phyloP scores from a whole-genome alignment of 306 rosid species.

The Lathyrus tuberosus region DNA sequence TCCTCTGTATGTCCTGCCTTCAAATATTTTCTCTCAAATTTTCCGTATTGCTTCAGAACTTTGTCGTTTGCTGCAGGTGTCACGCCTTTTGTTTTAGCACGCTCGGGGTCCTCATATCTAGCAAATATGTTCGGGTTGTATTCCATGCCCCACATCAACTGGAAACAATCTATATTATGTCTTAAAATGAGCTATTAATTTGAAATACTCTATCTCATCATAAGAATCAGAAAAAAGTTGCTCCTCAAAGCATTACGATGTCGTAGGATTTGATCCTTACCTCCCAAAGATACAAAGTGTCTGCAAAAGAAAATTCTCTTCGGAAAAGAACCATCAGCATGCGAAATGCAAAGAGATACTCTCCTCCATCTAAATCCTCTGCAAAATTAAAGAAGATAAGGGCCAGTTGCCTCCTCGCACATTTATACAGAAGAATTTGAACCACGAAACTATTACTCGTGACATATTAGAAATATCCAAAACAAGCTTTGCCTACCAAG shows the following conservation, averaged over 20 bases:
- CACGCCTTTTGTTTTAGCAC: conserved; percentile 33
- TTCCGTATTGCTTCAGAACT: conserved; percentile 76
- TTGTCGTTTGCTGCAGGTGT: conserved; percentile 53
- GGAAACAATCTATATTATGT: conserved; percentile 81
- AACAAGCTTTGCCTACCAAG: conserved; percentile 62
- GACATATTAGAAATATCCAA: conserved; percentile 23
- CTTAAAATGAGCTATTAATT: conserved; percentile 52
- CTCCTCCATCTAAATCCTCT: conserved; percentile 97
- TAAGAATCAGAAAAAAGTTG: conserved; percentile 27
- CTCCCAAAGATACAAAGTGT: conserved; percentile 96
- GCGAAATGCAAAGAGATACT: conserved; percentile 94
- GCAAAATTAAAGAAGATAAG: conserved; percentile 46
- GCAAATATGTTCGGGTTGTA: conserved; percentile 85
- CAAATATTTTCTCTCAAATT: conserved; percentile 75
- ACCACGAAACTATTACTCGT: conserved; percentile 26
- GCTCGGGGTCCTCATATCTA: conserved; percentile 52
- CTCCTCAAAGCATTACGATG: conserved; percentile 25
- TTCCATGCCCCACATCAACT: conserved; percentile 99
- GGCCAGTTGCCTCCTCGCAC: conserved; percentile 11
- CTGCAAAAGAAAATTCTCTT: conserved; percentile 91
- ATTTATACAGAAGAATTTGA: conserved; percentile 26
- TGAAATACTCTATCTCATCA: conserved; percentile 37
- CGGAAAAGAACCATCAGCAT: conserved; percentile 99
- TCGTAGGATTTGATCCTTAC: conserved; percentile 50
- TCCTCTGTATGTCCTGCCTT: conserved; percentile 61